Evolutionary conservation across 257 asterid species (phyloP).

Genomic region (Coffea eugenioides): DNA sequence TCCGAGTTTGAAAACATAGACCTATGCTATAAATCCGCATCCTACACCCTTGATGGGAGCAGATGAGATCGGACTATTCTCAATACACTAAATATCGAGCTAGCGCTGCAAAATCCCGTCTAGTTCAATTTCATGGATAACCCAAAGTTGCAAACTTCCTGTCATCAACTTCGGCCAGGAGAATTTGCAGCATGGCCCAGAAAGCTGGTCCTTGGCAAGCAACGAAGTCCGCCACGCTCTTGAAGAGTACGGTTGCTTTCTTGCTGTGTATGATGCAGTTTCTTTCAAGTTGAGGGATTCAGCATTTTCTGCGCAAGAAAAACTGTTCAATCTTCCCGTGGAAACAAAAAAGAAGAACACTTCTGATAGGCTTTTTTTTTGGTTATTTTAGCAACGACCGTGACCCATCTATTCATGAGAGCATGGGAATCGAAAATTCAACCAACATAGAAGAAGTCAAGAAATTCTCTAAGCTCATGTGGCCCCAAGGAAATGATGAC

Average conservation of each 20-base stretch:
- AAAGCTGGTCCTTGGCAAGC: not conserved
- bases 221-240: not conserved
- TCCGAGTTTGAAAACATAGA: too few relatives aligned
- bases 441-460: constrained; percentile 29
- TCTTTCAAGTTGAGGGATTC: not conserved
- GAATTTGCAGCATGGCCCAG: constrained; percentile 1
- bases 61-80: not conserved
- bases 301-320: not conserved
- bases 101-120: not conserved
- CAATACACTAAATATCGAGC: not conserved
- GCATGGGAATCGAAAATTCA: constrained; percentile 60
- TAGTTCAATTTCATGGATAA: not conserved
- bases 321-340: not conserved
- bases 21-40: not conserved
- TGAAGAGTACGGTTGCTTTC: constrained; percentile 10
- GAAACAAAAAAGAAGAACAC: not conserved
- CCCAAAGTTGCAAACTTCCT: not conserved
- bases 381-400: constrained; percentile 42
- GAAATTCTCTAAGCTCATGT: constrained; percentile 46
- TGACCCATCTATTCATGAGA: constrained; percentile 47
- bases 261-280: not conserved
- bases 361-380: not conserved
- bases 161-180: not conserved
- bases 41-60: not conserved
- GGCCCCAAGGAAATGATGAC: constrained; percentile 39